These are phyloP conservation scores for Candolleomyces aberdarensis DNA, from an alignment of 768 basidiomycete species.

Conservation along the genomic window DNA sequence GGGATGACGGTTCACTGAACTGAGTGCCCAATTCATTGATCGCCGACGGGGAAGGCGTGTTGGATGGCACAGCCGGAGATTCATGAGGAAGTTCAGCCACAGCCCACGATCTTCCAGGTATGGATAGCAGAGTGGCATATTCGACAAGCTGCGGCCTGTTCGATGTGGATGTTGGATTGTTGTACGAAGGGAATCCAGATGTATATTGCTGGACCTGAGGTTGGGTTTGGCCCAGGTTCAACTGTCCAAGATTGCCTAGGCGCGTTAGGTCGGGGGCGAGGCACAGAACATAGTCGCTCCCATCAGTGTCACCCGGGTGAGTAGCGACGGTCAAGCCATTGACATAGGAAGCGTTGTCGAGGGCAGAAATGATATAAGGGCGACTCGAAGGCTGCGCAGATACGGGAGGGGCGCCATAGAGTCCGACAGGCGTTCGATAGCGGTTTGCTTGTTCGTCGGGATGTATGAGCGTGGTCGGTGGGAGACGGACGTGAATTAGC, in stretches of 20 bases:
- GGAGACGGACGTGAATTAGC: slow-evolving; percentile 76
- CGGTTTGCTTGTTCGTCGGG: slow-evolving; percentile 64
- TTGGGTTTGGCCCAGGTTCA: slow-evolving; percentile 45
- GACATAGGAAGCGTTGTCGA: slow-evolving; percentile 64
- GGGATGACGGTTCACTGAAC: slow-evolving; percentile 66
- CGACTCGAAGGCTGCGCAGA: slow-evolving; percentile 46
- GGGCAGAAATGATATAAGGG: slow-evolving; percentile 53
- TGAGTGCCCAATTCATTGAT: slow-evolving; percentile 84
- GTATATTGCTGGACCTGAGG: slow-evolving; percentile 38
- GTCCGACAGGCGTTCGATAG: slow-evolving; percentile 41
- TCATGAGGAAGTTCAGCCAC: slow-evolving; percentile 56
- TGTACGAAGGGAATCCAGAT: slow-evolving; percentile 32
- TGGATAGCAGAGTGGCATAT: slow-evolving; percentile 70
- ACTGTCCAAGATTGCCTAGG: slow-evolving; percentile 66
- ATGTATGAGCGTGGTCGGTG: slow-evolving; percentile 72
- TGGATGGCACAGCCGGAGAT: slow-evolving; percentile 25
- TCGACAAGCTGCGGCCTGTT: slow-evolving; percentile 68
- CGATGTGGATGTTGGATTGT: slow-evolving; percentile 26
- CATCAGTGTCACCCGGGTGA: slow-evolving; percentile 73
- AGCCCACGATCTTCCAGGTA: slow-evolving; percentile 84
- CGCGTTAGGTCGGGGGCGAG: slow-evolving; percentile 72
- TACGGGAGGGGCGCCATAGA: slow-evolving; percentile 48
- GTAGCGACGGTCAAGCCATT: slow-evolving; percentile 67
- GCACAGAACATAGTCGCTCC: slow-evolving; percentile 72
- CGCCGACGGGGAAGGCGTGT: slow-evolving; percentile 49